A percentile compares a stretch with the other conserved stretches of the same genome.
These are phyloP conservation scores for Phalaenopsis aphrodite DNA, from an alignment of 106 monocot species.

Conservation along the genomic window DNA sequence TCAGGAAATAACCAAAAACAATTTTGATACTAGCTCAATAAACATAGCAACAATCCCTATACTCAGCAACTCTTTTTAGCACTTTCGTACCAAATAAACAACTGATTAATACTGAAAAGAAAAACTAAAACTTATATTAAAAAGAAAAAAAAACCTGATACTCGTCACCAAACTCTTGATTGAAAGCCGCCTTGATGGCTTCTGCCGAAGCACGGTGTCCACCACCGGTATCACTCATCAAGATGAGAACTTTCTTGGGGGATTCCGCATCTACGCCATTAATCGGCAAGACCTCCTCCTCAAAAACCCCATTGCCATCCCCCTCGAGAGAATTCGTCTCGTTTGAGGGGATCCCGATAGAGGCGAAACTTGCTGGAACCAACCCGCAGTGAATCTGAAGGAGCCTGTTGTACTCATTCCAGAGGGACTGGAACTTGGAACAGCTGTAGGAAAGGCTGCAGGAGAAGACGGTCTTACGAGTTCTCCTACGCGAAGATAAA, in stretches of 20 bases:
- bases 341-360: neutral
- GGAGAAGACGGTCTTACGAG: slow-evolving; percentile 1
- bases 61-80: neutral
- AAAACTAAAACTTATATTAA: neutral
- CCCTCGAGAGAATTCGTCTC: slow-evolving; percentile 1
- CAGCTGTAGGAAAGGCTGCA: slow-evolving; percentile 3
- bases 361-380: slow-evolving; percentile 12
- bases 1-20: too few relatives aligned
- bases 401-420: slow-evolving; percentile 40
- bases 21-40: too few relatives aligned
- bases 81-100: neutral
- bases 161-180: slow-evolving; percentile 76
- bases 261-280: slow-evolving; percentile 10
- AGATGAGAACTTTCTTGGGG: slow-evolving; percentile 65
- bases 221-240: slow-evolving; percentile 82
- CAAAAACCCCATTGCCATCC: slow-evolving; percentile 11
- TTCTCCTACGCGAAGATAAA: neutral
- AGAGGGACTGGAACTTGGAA: slow-evolving; percentile 30
- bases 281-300: slow-evolving; percentile 19
- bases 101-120: neutral
- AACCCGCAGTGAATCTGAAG: slow-evolving; percentile 22
- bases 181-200: slow-evolving; percentile 83
- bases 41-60: neutral
- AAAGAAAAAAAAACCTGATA: slow-evolving; percentile 43
- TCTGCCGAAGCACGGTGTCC: slow-evolving; percentile 91